Conservation (phyloP, 495 filamentous ascomycete species). For the Oidiodendron maius region DNA sequence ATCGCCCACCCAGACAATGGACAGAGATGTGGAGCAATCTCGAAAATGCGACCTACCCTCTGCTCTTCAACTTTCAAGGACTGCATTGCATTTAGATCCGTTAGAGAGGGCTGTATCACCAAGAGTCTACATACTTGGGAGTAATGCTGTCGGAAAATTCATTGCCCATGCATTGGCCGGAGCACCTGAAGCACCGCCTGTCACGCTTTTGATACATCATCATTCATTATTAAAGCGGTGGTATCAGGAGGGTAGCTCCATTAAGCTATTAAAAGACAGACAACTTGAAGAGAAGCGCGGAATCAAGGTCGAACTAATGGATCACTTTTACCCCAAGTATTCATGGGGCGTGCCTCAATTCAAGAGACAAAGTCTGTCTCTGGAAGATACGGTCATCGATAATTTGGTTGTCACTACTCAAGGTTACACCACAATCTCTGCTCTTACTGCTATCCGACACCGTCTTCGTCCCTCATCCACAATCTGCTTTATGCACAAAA, state of each 20-base stretch:
- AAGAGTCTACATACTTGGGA: constrained; percentile 47
- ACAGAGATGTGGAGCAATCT: too few relatives aligned
- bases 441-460: constrained; percentile 51
- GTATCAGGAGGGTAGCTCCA: constrained; percentile 17
- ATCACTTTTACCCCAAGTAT: neutral
- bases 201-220: constrained; percentile 29
- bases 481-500: constrained; percentile 75
- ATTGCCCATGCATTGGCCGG: constrained; percentile 43
- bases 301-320: constrained; percentile 34
- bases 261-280: constrained; percentile 11
- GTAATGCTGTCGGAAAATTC: constrained; percentile 40
- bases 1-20: too few relatives aligned
- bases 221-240: constrained; percentile 24
- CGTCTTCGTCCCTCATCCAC: constrained; percentile 69
- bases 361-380: constrained; percentile 5
- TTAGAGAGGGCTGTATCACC: neutral
- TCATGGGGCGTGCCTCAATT: neutral
- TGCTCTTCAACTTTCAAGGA: too few relatives aligned
- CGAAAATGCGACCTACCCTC: too few relatives aligned
- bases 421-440: constrained; percentile 45
- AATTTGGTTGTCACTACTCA: constrained; percentile 73
- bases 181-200: constrained; percentile 23
- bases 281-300: constrained; percentile 24
- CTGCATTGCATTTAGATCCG: too few relatives aligned
- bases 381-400: constrained; percentile 42